Evolutionary conservation across 768 basidiomycete genomes (phyloP).

Genomic region (Pleurotus tuber-regium): DNA sequence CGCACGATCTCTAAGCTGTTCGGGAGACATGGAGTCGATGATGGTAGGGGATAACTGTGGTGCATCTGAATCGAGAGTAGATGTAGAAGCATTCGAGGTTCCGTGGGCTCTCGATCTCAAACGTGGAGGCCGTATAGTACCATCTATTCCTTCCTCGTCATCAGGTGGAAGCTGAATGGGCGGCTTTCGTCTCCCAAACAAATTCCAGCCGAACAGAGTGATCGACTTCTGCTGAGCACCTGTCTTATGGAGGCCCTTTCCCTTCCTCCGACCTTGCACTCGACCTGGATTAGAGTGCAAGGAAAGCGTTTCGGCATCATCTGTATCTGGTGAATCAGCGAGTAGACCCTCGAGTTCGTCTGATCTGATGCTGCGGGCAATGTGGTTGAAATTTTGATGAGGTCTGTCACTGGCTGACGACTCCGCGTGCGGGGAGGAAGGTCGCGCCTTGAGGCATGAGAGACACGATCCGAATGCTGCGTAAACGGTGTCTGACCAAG

Average conservation of each 20-base stretch:
- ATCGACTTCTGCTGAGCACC: too few species aligned
- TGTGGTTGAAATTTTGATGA: slow-evolving; percentile 30
- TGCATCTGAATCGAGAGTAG: slow-evolving; percentile 69
- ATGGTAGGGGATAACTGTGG: slow-evolving; percentile 57
- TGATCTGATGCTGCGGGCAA: slow-evolving; percentile 31
- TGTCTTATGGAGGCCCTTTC: slow-evolving; percentile 28
- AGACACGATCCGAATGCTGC: slow-evolving; percentile 60
- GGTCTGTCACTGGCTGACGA: slow-evolving; percentile 20
- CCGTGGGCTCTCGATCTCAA: background rate
- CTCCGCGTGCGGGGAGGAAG: slow-evolving; percentile 14
- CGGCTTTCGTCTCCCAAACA: slow-evolving; percentile 54
- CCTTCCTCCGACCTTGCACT: slow-evolving; percentile 22
- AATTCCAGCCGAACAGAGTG: slow-evolving; percentile 61
- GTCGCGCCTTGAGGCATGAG: slow-evolving; percentile 44
- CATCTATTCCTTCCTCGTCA: slow-evolving; percentile 39
- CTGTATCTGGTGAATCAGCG: slow-evolving; percentile 42
- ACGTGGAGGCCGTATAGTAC: slow-evolving; percentile 13
- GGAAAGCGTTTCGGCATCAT: slow-evolving; percentile 62
- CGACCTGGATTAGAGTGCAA: slow-evolving; percentile 60
- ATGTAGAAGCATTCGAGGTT: slow-evolving; percentile 18
- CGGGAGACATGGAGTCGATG: slow-evolving; percentile 51
- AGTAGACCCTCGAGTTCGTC: slow-evolving; percentile 39
- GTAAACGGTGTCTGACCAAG: slow-evolving; percentile 61
- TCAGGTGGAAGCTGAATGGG: slow-evolving; percentile 62
- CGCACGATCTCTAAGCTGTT: slow-evolving; percentile 26